A percentile compares a stretch with the other conserved stretches of the same genome.
Evolutionary conservation across 208 protist species (phyloP).

Genomic region (Wallacemonas sp.): DNA sequence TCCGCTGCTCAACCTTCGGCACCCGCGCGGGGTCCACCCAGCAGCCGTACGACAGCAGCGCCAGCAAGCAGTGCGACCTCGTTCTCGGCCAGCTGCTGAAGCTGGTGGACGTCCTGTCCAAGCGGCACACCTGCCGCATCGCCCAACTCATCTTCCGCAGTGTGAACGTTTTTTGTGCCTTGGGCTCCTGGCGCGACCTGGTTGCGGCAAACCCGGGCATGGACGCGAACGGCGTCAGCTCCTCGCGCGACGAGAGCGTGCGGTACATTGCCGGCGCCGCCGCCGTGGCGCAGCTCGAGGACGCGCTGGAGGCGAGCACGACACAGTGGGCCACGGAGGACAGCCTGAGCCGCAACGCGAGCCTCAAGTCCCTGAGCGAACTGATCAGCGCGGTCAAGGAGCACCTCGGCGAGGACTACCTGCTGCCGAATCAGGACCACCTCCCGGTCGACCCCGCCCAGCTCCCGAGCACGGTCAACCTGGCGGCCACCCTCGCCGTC

Average conservation of each 20-base stretch:
- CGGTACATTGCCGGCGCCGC: constrained; percentile 3
- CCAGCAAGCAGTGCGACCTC: neutral
- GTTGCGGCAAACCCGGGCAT: constrained; percentile 14
- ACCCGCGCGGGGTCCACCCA: neutral
- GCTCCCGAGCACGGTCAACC: constrained; percentile 31
- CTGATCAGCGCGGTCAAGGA: constrained; percentile 33
- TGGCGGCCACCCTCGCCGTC: constrained; percentile 25
- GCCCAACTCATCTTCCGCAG: constrained; percentile 62
- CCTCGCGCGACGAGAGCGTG: neutral
- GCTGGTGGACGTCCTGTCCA: constrained; percentile 46
- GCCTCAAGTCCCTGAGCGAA: constrained; percentile 33
- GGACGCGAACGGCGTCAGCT: constrained; percentile 2
- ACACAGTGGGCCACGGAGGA: constrained; percentile 42
- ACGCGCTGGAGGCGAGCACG: constrained; percentile 32
- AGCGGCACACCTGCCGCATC: constrained; percentile 50
- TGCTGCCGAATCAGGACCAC: constrained; percentile 16
- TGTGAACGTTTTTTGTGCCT: constrained; percentile 59
- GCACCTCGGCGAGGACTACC: constrained; percentile 46
- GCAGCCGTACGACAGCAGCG: constrained; percentile 6
- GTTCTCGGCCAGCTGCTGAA: constrained; percentile 23
- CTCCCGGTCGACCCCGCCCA: neutral
- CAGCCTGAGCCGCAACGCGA: constrained; percentile 21
- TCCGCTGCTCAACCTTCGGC: constrained; percentile 45
- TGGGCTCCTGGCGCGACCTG: constrained; percentile 45
- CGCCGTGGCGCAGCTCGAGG: constrained; percentile 26